Conservation (phyloP, 805 yeast species). For the Candida railenensis region DNA sequence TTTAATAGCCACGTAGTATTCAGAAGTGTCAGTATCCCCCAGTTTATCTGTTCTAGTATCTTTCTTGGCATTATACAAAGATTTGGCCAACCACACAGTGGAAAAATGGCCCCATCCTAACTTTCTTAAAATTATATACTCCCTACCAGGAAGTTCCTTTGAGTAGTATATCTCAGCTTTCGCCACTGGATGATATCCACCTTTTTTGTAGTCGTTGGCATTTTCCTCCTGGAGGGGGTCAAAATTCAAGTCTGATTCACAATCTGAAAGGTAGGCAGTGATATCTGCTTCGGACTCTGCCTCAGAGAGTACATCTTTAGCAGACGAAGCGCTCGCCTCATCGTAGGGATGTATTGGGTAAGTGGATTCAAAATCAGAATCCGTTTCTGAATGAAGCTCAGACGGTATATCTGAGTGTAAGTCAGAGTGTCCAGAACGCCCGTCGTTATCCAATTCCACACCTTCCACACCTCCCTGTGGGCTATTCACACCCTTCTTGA, state of each 20-base stretch:
- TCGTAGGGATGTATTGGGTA: slow-evolving; percentile 2
- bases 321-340: slow-evolving; percentile 3
- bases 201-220: slow-evolving; percentile 50
- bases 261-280: slow-evolving; percentile 18
- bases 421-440: background rate
- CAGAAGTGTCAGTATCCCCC: slow-evolving; percentile 5
- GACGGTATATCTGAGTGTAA: background rate
- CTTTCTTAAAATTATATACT: slow-evolving; percentile 51
- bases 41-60: background rate
- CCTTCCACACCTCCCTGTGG: background rate
- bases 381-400: slow-evolving; percentile 1
- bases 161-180: slow-evolving; percentile 54
- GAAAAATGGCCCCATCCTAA: slow-evolving; percentile 75
- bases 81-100: slow-evolving; percentile 64
- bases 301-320: slow-evolving; percentile 3
- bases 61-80: slow-evolving; percentile 12
- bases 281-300: slow-evolving; percentile 13
- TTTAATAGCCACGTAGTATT: slow-evolving; percentile 59
- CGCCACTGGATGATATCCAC: slow-evolving; percentile 65
- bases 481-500: background rate
- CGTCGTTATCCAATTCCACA: background rate
- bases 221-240: slow-evolving; percentile 46
- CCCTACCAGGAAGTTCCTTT: slow-evolving; percentile 12
- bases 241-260: slow-evolving; percentile 25
- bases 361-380: slow-evolving; percentile 7